Evolutionary conservation across 495 filamentous ascomycete genomes (phyloP).

Genomic region (Pseudevernia furfuracea): DNA sequence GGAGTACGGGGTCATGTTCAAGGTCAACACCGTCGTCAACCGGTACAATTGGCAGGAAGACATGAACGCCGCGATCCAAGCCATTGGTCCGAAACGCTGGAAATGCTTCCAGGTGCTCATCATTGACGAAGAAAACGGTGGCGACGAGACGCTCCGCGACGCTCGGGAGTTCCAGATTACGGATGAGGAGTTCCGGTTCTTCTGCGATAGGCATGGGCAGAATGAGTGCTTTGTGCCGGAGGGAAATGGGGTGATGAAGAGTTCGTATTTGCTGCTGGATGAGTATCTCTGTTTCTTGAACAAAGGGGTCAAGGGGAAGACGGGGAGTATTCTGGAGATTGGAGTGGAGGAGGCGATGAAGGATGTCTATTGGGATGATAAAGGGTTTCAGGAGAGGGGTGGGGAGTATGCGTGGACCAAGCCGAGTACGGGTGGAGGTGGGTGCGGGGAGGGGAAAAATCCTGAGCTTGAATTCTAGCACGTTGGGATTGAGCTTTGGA

Average conservation of each 20-base stretch:
- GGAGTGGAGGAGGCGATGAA: slow-evolving; percentile 44
- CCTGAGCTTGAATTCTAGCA: slow-evolving; percentile 10
- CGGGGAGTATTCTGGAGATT: slow-evolving; percentile 42
- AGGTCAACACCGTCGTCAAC: slow-evolving; percentile 53
- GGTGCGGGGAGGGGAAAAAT: slow-evolving; percentile 10
- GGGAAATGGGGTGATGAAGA: slow-evolving; percentile 46
- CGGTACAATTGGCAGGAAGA: slow-evolving; percentile 46
- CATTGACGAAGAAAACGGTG: slow-evolving; percentile 49
- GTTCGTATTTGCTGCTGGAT: slow-evolving; percentile 41
- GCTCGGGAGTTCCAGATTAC: slow-evolving; percentile 42
- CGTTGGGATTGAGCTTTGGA: neutral
- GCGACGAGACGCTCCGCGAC: slow-evolving; percentile 38
- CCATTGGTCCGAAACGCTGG: slow-evolving; percentile 48
- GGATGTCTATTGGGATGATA: slow-evolving; percentile 45
- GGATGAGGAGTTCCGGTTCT: slow-evolving; percentile 40
- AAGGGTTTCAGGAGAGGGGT: slow-evolving; percentile 40
- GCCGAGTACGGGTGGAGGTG: neutral
- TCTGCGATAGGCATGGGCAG: slow-evolving; percentile 42
- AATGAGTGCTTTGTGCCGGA: slow-evolving; percentile 42
- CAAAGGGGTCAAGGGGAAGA: slow-evolving; percentile 35
- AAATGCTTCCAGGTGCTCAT: slow-evolving; percentile 52
- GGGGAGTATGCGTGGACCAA: slow-evolving; percentile 50
- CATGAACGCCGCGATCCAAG: slow-evolving; percentile 40
- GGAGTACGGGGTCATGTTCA: slow-evolving; percentile 46
- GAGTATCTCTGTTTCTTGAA: slow-evolving; percentile 51